A percentile compares a stretch with the other conserved stretches of the same genome.
Evolutionary conservation across 768 basidiomycete species (phyloP).

Genomic region (Boletellus ananas): DNA sequence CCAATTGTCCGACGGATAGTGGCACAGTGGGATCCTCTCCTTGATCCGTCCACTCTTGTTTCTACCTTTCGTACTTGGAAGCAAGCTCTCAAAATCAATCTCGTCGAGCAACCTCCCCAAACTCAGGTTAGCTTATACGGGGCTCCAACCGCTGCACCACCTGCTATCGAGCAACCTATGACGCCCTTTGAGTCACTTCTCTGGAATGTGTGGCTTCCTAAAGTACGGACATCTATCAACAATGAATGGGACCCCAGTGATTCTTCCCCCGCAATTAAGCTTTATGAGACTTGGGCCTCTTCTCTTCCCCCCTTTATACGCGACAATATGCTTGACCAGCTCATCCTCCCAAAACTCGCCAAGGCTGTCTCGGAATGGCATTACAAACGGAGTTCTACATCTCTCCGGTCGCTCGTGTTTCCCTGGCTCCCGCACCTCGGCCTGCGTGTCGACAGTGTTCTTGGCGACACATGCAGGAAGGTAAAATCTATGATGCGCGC

Average conservation of each 20-base stretch:
- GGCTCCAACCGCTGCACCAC: conserved; percentile 32
- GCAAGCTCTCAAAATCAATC: conserved; percentile 58
- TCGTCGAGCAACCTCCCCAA: conserved; percentile 39
- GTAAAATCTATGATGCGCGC: conserved; percentile 71
- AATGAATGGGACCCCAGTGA: conserved; percentile 86
- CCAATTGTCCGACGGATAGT: conserved; percentile 74
- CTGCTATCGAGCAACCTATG: conserved; percentile 61
- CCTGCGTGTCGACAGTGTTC: conserved; percentile 73
- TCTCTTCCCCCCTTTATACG: conserved; percentile 87
- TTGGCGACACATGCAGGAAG: conserved; percentile 84
- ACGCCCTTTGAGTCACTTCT: conserved; percentile 92
- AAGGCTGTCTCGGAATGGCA: conserved; percentile 84
- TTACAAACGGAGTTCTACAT: conserved; percentile 49
- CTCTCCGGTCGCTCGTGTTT: conserved; percentile 81
- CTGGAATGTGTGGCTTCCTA: conserved; percentile 95
- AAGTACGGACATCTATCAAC: conserved; percentile 89
- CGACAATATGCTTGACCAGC: conserved; percentile 94
- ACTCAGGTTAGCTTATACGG: conserved; percentile 59
- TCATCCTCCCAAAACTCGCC: conserved; percentile 89
- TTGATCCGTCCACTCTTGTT: conserved; percentile 63
- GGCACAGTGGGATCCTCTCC: conserved; percentile 77
- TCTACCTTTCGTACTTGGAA: conserved; percentile 69
- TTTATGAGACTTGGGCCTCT: conserved; percentile 86
- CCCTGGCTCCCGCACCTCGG: conserved; percentile 95
- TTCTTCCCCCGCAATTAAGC: conserved; percentile 69